Evolutionary conservation across 495 filamentous ascomycete species (phyloP).

Genomic region (Hypomontagnella monticulosa): DNA sequence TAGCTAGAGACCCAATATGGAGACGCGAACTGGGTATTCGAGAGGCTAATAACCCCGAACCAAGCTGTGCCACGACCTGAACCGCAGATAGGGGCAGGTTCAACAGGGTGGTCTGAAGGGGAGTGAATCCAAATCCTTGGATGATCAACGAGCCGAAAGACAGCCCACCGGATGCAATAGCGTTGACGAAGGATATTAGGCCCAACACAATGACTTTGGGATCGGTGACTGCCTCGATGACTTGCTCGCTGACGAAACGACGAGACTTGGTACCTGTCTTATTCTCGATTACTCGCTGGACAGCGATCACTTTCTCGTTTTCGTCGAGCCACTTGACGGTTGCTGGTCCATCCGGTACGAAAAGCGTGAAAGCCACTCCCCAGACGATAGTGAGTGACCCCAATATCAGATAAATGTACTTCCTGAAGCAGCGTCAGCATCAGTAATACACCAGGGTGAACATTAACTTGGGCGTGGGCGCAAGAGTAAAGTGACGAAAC

Average conservation of each 20-base stretch:
- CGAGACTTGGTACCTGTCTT: slow-evolving; percentile 47
- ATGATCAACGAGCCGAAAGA: slow-evolving; percentile 64
- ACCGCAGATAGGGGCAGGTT: slow-evolving; percentile 36
- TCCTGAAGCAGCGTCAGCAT: slow-evolving; percentile 24
- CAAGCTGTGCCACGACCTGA: slow-evolving; percentile 31
- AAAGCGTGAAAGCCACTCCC: slow-evolving; percentile 62
- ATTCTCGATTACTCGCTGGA: slow-evolving; percentile 44
- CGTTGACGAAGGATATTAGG: slow-evolving; percentile 45
- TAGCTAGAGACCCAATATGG: slow-evolving; percentile 32
- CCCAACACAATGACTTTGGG: slow-evolving; percentile 41
- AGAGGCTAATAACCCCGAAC: slow-evolving; percentile 15
- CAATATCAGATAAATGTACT: slow-evolving; percentile 54
- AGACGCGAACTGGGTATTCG: slow-evolving; percentile 23
- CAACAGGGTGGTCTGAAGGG: slow-evolving; percentile 59
- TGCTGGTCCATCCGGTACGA: slow-evolving; percentile 64
- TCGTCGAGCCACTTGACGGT: slow-evolving; percentile 45
- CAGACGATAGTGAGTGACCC: slow-evolving; percentile 58
- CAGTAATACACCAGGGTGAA: neutral
- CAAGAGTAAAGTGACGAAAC: neutral
- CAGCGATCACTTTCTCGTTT: slow-evolving; percentile 41
- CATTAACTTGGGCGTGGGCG: neutral
- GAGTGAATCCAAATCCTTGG: slow-evolving; percentile 66
- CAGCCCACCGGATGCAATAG: slow-evolving; percentile 40
- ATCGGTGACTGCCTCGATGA: slow-evolving; percentile 44
- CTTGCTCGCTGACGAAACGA: slow-evolving; percentile 42